Base-by-base conservation (phyloP, 2,329 filamentous ascomycete genomes). In the Xylariaceae sp. region DNA sequence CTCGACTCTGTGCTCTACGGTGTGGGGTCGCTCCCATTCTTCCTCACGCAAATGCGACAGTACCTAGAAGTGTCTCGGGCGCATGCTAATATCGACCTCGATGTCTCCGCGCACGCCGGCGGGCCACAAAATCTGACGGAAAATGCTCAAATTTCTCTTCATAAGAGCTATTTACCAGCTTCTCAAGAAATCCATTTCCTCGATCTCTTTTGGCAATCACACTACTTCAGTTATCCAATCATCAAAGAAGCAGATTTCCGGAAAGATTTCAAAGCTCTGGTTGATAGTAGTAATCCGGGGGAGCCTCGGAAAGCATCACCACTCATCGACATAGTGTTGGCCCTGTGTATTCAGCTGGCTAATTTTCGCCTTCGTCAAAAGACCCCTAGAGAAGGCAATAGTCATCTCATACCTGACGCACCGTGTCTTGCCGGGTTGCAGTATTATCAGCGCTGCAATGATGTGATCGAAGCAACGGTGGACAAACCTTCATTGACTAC, bases 171-270 rank as follows among this genome's bases (percentile, higher is more conserved):
- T 41, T 52, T 57, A 5, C 41, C 43, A 6, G 41, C 38, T 2
- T 17, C 42, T n/a, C 55, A 55, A 35, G 55, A 57, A 39, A 39
- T n/a, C n/a, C 42, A 45, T 15, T 57, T 55, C 45, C 50, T 55
- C 36, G 46, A 42, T 31, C 30, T 57, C 5, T 57, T 55, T 42
- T 57, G 55, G 55, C 49, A 55, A 39, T 42, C 55, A 12, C 49
- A 57, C 42, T 55, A 52, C 42, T 55, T 55, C 39, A 47, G 52
- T 39, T 53, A 30, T 40, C 55, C 55, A 15, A 44, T 57, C 32
- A 11, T 57, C 5, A 47, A 52, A 17, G 55, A 57, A 35, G 43
- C 17, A 1, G 12, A 53, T 7, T 53, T 57, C 32, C 32, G 51
- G 35, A 45, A 50, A 14, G 44, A 53, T 17, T 57, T 45, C 44